Evolutionary conservation across 2,329 filamentous ascomycete genomes (phyloP).

Genomic region (Colletotrichum tanaceti): DNA sequence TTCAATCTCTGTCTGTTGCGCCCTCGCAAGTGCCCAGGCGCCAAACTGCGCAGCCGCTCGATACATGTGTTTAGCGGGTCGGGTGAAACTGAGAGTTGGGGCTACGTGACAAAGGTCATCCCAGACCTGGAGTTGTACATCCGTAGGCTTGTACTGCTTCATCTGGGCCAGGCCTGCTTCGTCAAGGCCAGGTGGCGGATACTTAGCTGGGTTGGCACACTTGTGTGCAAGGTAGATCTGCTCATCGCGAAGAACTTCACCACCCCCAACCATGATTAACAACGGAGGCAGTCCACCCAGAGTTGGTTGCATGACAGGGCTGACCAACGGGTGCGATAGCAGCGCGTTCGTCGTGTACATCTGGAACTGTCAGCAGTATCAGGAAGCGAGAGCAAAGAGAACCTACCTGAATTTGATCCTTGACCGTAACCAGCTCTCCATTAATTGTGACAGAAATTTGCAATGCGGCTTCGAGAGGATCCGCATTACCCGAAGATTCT

Average conservation of each 20-base stretch:
- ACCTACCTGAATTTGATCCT: constrained; percentile 88
- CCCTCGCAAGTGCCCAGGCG: constrained; percentile 87
- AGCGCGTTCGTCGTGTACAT: constrained; percentile 86
- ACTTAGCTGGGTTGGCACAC: constrained; percentile 83
- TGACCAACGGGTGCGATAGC: constrained; percentile 87
- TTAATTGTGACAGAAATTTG: constrained; percentile 75
- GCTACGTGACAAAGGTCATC: constrained; percentile 94
- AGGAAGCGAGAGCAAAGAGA: not conserved
- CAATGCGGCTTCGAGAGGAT: constrained; percentile 44
- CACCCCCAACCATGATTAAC: constrained; percentile 87
- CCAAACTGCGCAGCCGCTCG: constrained; percentile 92
- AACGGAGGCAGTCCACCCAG: constrained; percentile 91
- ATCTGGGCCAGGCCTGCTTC: constrained; percentile 70
- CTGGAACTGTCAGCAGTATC: constrained; percentile 48
- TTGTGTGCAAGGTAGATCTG: constrained; percentile 97
- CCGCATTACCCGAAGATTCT: constrained; percentile 1
- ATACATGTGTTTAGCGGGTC: constrained; percentile 97
- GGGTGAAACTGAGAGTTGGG: constrained; percentile 92
- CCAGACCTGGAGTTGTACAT: constrained; percentile 96
- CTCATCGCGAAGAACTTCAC: constrained; percentile 90
- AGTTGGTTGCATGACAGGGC: constrained; percentile 86
- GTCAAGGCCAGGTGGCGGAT: constrained; percentile 76
- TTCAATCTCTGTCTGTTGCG: constrained; percentile 83
- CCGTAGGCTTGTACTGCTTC: constrained; percentile 80
- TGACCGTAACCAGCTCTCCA: constrained; percentile 77